Percentiles rank a stretch among this genome's conserved stretches.
Evolutionary conservation across 139 green algal genomes (phyloP).

Genomic region (Coelastrella sp.): DNA sequence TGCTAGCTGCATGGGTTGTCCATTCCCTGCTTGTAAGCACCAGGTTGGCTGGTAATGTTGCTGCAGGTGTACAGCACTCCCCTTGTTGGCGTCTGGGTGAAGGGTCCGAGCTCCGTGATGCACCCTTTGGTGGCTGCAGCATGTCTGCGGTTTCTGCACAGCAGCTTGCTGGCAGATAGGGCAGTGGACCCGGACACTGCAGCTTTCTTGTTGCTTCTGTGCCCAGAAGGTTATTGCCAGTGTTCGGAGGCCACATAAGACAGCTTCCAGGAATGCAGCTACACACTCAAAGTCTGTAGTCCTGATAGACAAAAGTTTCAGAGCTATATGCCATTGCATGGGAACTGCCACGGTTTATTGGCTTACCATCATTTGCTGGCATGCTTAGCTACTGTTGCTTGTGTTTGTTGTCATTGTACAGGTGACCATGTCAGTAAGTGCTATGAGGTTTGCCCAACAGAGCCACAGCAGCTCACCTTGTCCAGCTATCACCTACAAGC

Average conservation of each 20-base stretch:
- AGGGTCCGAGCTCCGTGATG: slow-evolving; percentile 20
- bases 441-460: slow-evolving; percentile 40
- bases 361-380: no score
- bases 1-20: not conserved
- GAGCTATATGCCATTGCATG: no score
- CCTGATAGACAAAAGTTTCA: no score
- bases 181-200: slow-evolving; percentile 26
- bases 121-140: slow-evolving; percentile 55
- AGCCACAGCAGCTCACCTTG: not conserved
- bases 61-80: slow-evolving; percentile 65
- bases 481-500: not conserved
- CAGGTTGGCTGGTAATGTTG: not conserved
- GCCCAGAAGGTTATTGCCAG: slow-evolving; percentile 59
- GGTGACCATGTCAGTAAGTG: slow-evolving; percentile 43
- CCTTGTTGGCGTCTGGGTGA: slow-evolving; percentile 67
- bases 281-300: no score
- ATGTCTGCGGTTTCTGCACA: slow-evolving; percentile 54
- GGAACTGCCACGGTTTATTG: not conserved
- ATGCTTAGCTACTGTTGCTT: not conserved
- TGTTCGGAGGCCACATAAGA: no score
- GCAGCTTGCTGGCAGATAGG: slow-evolving; percentile 53
- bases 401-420: slow-evolving; percentile 26
- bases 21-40: not conserved
- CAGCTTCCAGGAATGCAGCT: no score
- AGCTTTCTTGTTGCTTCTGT: slow-evolving; percentile 64